These are phyloP conservation scores for Striga hermonthica DNA, from an alignment of 305 asterid genomes.

Conservation along the genomic window DNA sequence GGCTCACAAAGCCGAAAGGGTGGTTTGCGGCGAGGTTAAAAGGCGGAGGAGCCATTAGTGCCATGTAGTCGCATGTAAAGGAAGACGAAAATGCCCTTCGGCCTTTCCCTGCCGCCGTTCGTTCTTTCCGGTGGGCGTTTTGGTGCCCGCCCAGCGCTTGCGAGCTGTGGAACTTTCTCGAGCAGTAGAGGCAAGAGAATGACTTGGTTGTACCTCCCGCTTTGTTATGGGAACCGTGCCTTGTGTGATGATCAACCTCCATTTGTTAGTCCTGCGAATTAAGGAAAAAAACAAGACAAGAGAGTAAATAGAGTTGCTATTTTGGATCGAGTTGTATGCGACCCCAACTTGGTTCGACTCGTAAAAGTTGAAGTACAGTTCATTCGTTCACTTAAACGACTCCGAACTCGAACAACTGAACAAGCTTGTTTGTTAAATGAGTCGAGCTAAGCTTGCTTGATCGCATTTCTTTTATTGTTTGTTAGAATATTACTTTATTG, in stretches of 20 bases:
- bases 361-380: too few relatives aligned
- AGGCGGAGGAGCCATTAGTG: conserved; percentile 13
- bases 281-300: neutral
- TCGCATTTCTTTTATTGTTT: too few relatives aligned
- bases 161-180: conserved; percentile 53
- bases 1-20: conserved; percentile 32
- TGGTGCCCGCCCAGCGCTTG: conserved; percentile 72
- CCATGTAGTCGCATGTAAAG: neutral
- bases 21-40: conserved; percentile 30
- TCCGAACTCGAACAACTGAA: too few relatives aligned
- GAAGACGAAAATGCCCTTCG: conserved; percentile 23
- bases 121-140: conserved; percentile 60
- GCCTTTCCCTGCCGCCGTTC: conserved; percentile 46
- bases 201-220: conserved; percentile 46
- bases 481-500: too few relatives aligned
- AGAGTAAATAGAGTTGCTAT: neutral
- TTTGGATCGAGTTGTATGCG: too few relatives aligned
- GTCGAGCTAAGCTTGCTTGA: too few relatives aligned
- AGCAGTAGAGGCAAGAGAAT: conserved; percentile 48
- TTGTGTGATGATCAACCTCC: conserved; percentile 36
- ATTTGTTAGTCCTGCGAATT: conserved; percentile 31
- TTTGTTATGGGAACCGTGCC: conserved; percentile 32
- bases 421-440: too few relatives aligned
- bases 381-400: too few relatives aligned
- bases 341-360: too few relatives aligned